Conservation (phyloP, 495 filamentous ascomycete species). For the Aspergillus avenaceus region DNA sequence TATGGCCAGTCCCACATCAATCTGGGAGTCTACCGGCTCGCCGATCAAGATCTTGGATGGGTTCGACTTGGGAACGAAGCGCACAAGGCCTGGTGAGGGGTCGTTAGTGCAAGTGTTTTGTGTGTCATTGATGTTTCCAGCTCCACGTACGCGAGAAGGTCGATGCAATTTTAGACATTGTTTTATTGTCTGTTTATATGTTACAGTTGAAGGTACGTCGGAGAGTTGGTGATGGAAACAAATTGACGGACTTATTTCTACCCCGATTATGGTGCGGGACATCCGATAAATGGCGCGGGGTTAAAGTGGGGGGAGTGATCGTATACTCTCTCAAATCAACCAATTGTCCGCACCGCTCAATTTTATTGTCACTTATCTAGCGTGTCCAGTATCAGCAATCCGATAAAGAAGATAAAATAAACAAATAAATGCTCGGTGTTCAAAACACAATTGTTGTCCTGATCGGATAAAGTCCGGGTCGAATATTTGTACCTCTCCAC, state of each 20-base stretch:
- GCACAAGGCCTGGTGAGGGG: conserved; percentile 48
- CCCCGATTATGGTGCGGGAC: conserved; percentile 10
- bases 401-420: too few relatives aligned
- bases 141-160: conserved; percentile 40
- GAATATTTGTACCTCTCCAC: conserved; percentile 9
- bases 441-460: neutral
- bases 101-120: conserved; percentile 1
- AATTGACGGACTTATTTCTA: conserved; percentile 19
- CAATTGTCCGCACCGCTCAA: neutral
- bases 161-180: conserved; percentile 41
- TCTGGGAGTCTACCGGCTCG: conserved; percentile 46
- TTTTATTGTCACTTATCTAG: too few relatives aligned
- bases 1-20: conserved; percentile 54
- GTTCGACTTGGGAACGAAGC: conserved; percentile 53
- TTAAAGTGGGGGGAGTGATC: neutral
- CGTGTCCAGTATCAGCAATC: too few relatives aligned
- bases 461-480: conserved; percentile 6
- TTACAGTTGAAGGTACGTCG: neutral
- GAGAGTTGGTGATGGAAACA: too few relatives aligned
- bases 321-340: neutral
- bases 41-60: conserved; percentile 50
- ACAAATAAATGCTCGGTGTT: too few relatives aligned
- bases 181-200: neutral
- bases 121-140: neutral
- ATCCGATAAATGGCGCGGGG: neutral